Percentiles rank a stretch among this genome's conserved stretches.
Evolutionary conservation across 768 basidiomycete species (phyloP).

Genomic region (Suillus plorans): DNA sequence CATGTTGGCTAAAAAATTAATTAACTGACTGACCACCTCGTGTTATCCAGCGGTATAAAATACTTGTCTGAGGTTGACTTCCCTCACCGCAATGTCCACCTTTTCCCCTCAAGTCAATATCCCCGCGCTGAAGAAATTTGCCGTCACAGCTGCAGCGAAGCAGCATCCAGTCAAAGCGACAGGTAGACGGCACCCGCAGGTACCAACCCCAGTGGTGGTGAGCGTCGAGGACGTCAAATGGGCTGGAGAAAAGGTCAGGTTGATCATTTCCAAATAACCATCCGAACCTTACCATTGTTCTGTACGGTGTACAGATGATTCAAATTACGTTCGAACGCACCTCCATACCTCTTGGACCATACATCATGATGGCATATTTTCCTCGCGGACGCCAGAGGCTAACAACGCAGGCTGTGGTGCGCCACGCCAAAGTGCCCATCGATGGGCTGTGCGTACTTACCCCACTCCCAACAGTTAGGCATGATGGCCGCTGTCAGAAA

Average conservation of each 20-base stretch:
- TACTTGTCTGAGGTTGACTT: neutral
- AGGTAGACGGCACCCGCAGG: constrained; percentile 12
- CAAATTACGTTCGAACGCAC: constrained; percentile 26
- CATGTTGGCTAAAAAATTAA: neutral
- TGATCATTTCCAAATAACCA: neutral
- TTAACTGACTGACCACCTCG: constrained; percentile 10
- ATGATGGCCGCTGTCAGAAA: constrained; percentile 26
- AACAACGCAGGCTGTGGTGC: constrained; percentile 30
- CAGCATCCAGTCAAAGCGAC: constrained; percentile 18
- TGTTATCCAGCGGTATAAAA: constrained; percentile 9
- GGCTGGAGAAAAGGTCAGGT: constrained; percentile 29
- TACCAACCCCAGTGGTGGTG: constrained; percentile 19
- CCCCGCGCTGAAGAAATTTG: constrained; percentile 25
- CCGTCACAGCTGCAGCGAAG: constrained; percentile 21
- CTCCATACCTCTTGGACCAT: constrained; percentile 28
- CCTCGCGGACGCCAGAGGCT: constrained; percentile 26
- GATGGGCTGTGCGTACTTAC: neutral
- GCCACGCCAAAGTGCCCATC: constrained; percentile 7
- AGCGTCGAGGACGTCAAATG: constrained; percentile 25
- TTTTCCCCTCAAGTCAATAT: constrained; percentile 30
- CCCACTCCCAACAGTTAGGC: constrained; percentile 22
- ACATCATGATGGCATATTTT: constrained; percentile 30
- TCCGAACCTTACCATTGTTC: neutral
- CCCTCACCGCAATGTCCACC: constrained; percentile 11
- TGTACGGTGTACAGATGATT: constrained; percentile 23